phyloP scores from a whole-genome alignment of 2,329 filamentous ascomycete genomes.

The Pseudopithomyces maydicus region DNA sequence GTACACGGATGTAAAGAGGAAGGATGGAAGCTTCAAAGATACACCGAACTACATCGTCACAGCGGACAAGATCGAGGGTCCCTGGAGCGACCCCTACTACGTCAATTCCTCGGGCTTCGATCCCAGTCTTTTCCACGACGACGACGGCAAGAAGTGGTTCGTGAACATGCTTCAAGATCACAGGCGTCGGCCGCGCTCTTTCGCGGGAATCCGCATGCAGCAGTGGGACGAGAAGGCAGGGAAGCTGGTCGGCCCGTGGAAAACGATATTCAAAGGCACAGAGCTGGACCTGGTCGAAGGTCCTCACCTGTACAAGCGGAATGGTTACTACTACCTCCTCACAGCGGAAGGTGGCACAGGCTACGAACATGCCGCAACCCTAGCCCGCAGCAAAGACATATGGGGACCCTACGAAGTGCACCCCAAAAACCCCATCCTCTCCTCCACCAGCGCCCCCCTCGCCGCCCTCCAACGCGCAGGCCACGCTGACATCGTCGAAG shows the following conservation, averaged over 20 bases:
- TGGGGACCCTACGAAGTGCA: slow-evolving; percentile 50
- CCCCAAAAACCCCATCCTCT: slow-evolving; percentile 49
- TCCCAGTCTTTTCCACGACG: slow-evolving; percentile 50
- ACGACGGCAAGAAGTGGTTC: slow-evolving; percentile 44
- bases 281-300: slow-evolving; percentile 52
- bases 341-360: slow-evolving; percentile 48
- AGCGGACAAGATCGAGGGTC: slow-evolving; percentile 56
- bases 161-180: slow-evolving; percentile 46
- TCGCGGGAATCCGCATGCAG: slow-evolving; percentile 64
- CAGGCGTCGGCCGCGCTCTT: slow-evolving; percentile 42
- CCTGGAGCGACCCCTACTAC: slow-evolving; percentile 66
- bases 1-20: slow-evolving; percentile 70
- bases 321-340: slow-evolving; percentile 43
- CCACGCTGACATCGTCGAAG: slow-evolving; percentile 45
- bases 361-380: slow-evolving; percentile 46
- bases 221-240: slow-evolving; percentile 59
- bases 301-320: slow-evolving; percentile 44
- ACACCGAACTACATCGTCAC: slow-evolving; percentile 68
- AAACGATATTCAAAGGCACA: slow-evolving; percentile 60
- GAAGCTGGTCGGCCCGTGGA: slow-evolving; percentile 60
- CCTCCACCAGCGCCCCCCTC: slow-evolving; percentile 43
- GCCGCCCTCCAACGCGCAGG: slow-evolving; percentile 41
- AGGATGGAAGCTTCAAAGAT: slow-evolving; percentile 69
- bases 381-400: slow-evolving; percentile 45
- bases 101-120: slow-evolving; percentile 68